Evolutionary conservation across 345 rosid genomes (phyloP).

Genomic region (Sonneratia caseolaris): DNA sequence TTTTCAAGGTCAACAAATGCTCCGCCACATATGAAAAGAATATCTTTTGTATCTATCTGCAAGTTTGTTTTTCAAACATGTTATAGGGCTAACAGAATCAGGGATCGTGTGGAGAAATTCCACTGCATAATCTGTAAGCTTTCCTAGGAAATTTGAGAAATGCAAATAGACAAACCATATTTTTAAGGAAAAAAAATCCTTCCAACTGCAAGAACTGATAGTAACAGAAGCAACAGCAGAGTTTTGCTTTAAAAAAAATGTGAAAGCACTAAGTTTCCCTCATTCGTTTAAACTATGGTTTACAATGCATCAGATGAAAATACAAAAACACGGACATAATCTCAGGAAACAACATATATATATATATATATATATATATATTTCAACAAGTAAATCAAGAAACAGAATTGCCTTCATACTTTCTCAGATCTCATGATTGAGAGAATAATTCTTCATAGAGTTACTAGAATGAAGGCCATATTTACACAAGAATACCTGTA

Average conservation of each 20-base stretch:
- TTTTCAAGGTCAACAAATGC: slow-evolving; percentile 91
- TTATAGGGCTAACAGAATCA: background rate
- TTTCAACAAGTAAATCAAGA: background rate
- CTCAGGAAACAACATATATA: background rate
- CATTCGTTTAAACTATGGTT: background rate
- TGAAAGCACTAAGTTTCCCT: background rate
- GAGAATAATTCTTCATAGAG: background rate
- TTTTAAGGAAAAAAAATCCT: no score
- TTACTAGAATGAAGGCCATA: background rate
- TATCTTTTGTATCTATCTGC: slow-evolving; percentile 90
- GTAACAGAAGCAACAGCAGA: background rate
- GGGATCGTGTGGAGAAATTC: background rate
- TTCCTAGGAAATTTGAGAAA: background rate
- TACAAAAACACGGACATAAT: background rate
- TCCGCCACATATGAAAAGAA: slow-evolving; percentile 94
- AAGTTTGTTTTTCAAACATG: background rate
- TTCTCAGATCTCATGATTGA: background rate
- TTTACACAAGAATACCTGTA: slow-evolving; percentile 48
- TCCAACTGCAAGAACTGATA: background rate
- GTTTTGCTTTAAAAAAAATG: background rate
- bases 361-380: no score
- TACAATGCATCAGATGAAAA: background rate
- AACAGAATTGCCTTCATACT: background rate
- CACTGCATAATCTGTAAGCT: background rate
- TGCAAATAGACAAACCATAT: background rate